Evolutionary conservation across 768 basidiomycete species (phyloP), one percentile per base, ranked within the genome.

Genomic region (Leccinum subgranulosum): DNA sequence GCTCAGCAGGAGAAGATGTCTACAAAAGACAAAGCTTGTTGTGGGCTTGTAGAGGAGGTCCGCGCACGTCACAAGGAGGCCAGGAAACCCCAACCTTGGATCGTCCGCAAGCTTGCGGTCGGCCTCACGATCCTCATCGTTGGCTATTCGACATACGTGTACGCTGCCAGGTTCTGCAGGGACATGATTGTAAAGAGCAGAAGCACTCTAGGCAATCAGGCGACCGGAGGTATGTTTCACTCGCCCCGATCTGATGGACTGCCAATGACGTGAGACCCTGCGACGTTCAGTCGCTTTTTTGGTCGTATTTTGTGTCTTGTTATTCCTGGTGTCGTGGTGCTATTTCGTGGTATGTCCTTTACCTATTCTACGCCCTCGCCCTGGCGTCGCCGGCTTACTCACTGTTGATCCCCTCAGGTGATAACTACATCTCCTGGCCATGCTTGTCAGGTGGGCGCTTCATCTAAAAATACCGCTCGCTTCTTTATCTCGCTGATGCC

Each of bases 61-160:
- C 73, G 73, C 5, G 70, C 74, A 1, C 75, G 76, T 41, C 76
- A 75, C 23, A 69, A 70, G n/a, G 66, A 76, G 50, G 70, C 71
- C 7, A 59, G 58, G 29, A 81, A 75, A 58, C 81, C 83, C 0
- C 88, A 88, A 58, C 86, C 90, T 54, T 92, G 90, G 90, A 73
- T 88, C 51, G 77, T 82, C 25, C 82, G 80, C 70, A 94, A 94
- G 76, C 63, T 90, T 34, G 76, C 85, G 65, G 77, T 93, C 27
- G 78, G 73, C 4, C 51, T 94, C 3, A 80, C 84, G 0, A 15
- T 81, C 21, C 86, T 76, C 0, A 75, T 94, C 56, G 79, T 85
- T 58, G 84, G 73, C 2, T 94, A 92, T 71, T 67, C 85, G 4
- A 76, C 72, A 25, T 96, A 95, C 69, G 92, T 94, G 3, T 92